Base-by-base conservation (phyloP, 73 alveolate species). In the Tetrahymena malaccensis region DNA sequence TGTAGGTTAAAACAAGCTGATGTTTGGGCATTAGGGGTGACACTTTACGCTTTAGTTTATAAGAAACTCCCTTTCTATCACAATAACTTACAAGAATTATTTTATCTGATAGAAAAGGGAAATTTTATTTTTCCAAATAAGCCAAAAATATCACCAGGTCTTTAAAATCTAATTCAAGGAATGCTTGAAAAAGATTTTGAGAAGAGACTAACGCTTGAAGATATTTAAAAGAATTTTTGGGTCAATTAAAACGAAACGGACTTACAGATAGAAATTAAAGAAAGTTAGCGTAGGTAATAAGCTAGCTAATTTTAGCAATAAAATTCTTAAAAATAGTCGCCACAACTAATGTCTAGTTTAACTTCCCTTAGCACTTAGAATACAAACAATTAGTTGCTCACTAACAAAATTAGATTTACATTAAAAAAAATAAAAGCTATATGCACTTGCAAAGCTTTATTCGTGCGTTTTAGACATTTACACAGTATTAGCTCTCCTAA, bases 11-110 rank as follows among this genome's bases (percentile, higher is more conserved):
- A 70, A 31, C 12, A 70, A 70, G 89, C 89, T 43, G 99, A 98
- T 94, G 97, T 98, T 25, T 98, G 99, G 99, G 99, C 99, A 0
- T 94, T 98, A 38, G 99, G 99, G 19, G 96, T 98, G 2, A 98
- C 99, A 8, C 94, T 97, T 11, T 98, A 97, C 95, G 97, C 98
- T 43, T 84, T 98, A 85, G 95, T 98, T 27, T 98, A 95, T 93
- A 97, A 97, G 58, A 97, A 96, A 85, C 95, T 97, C 44, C 99
- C 99, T 11, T 98, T 97, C 96, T 96, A 96, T 96, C 97, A 96
- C 56, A 97, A 95, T 57, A 97, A 95, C 83, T 97, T 96, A 85
- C 94, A 94, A 34, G 97, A 95, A 55, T 94, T 98, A 57, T 96
- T 97, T 96, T 97, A 97, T 22, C 85, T 57, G 34, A 98, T 98